Conservation (phyloP, 1,284 basidiomycete species). For the Papiliotrema nemorosa region DNA sequence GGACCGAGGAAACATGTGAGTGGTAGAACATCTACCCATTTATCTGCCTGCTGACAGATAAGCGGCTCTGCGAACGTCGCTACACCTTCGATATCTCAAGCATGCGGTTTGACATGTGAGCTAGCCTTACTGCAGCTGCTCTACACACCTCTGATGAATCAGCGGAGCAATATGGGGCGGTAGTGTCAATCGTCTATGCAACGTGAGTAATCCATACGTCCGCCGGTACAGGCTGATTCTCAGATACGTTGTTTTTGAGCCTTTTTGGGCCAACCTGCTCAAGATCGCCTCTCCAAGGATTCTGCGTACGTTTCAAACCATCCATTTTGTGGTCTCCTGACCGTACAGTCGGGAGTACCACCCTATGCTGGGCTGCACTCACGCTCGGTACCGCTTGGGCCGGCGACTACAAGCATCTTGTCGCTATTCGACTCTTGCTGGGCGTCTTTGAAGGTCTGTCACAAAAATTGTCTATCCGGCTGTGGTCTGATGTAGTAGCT, state of each 20-base stretch:
- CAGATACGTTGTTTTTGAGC: conserved; percentile 30
- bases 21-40: not conserved
- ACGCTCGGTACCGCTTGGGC: conserved; percentile 2
- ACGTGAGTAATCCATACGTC: conserved; percentile 19
- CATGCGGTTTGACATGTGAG: conserved; percentile 2
- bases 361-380: conserved; percentile 2
- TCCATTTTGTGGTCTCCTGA: not conserved
- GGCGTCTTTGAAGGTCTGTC: conserved; percentile 20
- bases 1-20: conserved; percentile 21
- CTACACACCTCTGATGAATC: no score
- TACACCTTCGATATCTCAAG: conserved; percentile 7
- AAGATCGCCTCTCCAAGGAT: conserved; percentile 26
- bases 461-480: conserved; percentile 7
- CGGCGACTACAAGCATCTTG: conserved; percentile 12
- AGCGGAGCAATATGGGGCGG: conserved; percentile 22
- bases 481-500: no score
- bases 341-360: not conserved
- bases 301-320: conserved; percentile 24
- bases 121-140: no score
- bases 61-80: conserved; percentile 15
- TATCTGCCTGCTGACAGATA: no score
- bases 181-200: conserved; percentile 25
- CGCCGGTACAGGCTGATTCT: not conserved
- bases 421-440: conserved; percentile 12
- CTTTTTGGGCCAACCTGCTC: conserved; percentile 27